phyloP scores from a whole-genome alignment of 352 stramenopile species.

The Pythium dissotocum region DNA sequence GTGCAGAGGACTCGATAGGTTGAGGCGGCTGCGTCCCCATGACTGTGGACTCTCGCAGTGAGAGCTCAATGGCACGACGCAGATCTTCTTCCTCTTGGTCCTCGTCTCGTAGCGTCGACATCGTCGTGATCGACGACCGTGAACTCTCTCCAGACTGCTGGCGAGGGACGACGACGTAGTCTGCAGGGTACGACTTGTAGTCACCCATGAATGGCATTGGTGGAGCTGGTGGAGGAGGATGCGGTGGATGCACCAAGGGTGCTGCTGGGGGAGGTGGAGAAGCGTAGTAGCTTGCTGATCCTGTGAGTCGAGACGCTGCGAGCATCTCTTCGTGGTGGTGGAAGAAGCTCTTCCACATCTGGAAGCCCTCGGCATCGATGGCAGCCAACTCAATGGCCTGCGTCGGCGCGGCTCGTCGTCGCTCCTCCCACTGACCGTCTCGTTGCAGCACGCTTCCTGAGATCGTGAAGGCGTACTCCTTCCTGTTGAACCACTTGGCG shows the following conservation, averaged over 20 bases:
- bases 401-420: conserved; percentile 35
- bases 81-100: conserved; percentile 57
- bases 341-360: conserved; percentile 70
- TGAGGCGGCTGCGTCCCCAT: conserved; percentile 18
- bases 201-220: neutral
- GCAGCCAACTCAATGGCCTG: conserved; percentile 62
- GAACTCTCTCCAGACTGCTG: conserved; percentile 9
- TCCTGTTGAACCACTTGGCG: conserved; percentile 73
- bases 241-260: too few species aligned
- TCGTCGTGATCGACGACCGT: conserved; percentile 16
- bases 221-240: neutral
- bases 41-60: conserved; percentile 25
- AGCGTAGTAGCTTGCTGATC: neutral
- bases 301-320: neutral
- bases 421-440: conserved; percentile 31
- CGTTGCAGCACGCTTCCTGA: conserved; percentile 31
- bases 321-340: conserved; percentile 45
- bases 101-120: conserved; percentile 24
- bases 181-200: conserved; percentile 14
- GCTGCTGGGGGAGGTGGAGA: neutral
- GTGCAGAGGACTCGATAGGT: conserved; percentile 38
- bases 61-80: conserved; percentile 55
- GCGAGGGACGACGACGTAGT: conserved; percentile 6
- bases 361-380: conserved; percentile 40
- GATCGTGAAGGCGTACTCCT: conserved; percentile 59